Evolutionary conservation across 129 eudicot species (phyloP).

Genomic region (Dittrichia graveolens): DNA sequence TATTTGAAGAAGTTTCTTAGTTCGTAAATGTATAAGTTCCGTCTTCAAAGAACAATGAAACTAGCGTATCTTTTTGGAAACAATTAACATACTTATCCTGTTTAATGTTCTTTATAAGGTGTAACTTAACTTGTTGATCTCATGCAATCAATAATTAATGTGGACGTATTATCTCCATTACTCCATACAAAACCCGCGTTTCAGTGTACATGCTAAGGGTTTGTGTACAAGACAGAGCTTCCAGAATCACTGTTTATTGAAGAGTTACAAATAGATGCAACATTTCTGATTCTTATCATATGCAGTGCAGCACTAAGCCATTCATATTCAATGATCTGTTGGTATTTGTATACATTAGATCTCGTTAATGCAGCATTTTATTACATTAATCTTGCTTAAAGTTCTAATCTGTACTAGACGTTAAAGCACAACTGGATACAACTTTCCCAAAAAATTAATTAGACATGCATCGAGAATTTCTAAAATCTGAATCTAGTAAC

Average conservation of each 20-base stretch:
- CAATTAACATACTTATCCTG: not conserved
- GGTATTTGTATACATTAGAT: not conserved
- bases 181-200: not conserved
- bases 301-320: not conserved
- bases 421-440: not conserved
- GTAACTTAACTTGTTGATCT: not conserved
- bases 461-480: not conserved
- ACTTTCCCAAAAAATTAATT: not conserved
- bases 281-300: slow-evolving; percentile 1
- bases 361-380: too few relatives aligned
- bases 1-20: not conserved
- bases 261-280: not conserved
- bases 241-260: not conserved
- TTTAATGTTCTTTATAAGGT: not conserved
- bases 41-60: slow-evolving; percentile 3
- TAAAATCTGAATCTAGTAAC: slow-evolving; percentile 13
- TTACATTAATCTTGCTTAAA: not conserved
- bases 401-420: slow-evolving; percentile 2
- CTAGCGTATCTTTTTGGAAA: not conserved
- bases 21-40: not conserved
- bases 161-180: too few relatives aligned
- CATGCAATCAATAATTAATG: not conserved
- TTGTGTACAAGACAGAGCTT: not conserved
- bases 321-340: not conserved
- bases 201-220: not conserved